phyloP scores from a whole-genome alignment of 805 yeast species.

The Blastobotrys robertii region DNA sequence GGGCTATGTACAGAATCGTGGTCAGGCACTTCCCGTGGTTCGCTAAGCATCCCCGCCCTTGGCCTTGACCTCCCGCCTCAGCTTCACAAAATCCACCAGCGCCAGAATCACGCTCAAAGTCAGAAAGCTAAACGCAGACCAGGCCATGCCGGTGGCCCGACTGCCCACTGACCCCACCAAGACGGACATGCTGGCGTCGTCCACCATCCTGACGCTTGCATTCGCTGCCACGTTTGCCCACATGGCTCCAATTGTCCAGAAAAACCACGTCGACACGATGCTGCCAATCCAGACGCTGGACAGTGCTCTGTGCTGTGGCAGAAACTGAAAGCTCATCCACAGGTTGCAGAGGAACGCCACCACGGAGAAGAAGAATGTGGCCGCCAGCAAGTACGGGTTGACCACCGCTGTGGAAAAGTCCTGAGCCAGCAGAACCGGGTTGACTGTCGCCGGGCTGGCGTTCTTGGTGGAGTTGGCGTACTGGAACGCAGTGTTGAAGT shows the following conservation, averaged over 20 bases:
- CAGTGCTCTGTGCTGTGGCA: conserved; percentile 6
- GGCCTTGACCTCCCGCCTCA: no score
- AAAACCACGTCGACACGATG: conserved; percentile 7
- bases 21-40: no score
- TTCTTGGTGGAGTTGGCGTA: background rate
- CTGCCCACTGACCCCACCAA: conserved; percentile 10
- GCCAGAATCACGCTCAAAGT: conserved; percentile 4
- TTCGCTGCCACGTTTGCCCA: conserved; percentile 18
- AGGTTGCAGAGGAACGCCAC: conserved; percentile 6
- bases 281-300: conserved; percentile 1
- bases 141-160: conserved; percentile 16
- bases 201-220: conserved; percentile 10
- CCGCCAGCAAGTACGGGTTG: conserved; percentile 10
- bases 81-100: background rate
- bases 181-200: conserved; percentile 11
- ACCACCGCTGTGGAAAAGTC: conserved; percentile 12
- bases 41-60: no score
- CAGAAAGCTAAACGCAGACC: conserved; percentile 16
- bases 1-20: no score
- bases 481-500: background rate
- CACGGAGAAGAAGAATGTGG: conserved; percentile 9
- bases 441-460: conserved; percentile 1
- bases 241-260: conserved; percentile 17
- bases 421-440: conserved; percentile 12
- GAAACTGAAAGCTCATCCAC: conserved; percentile 3